phyloP scores from a whole-genome alignment of 2,329 filamentous ascomycete genomes.

The Pseudogymnoascus sp. region DNA sequence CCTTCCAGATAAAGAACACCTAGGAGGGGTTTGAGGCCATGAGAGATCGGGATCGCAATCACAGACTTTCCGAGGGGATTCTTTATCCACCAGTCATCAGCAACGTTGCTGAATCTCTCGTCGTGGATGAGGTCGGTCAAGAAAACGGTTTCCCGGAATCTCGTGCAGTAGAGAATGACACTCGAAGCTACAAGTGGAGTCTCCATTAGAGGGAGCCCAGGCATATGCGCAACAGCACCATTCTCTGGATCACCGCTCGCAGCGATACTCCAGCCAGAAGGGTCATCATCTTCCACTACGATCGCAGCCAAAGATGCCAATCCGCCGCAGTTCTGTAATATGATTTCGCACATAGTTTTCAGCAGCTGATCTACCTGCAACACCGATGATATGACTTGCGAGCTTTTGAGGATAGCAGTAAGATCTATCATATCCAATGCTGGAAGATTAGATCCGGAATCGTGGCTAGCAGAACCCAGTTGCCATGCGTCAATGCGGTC shows the following conservation, averaged over 20 bases:
- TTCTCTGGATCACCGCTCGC: constrained; percentile 64
- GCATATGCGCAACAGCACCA: constrained; percentile 57
- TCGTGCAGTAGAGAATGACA: constrained; percentile 66
- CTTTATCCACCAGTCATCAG: constrained; percentile 55
- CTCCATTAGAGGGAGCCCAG: constrained; percentile 54
- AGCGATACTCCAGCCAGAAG: constrained; percentile 55
- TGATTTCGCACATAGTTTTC: constrained; percentile 74
- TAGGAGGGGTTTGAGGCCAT: constrained; percentile 60
- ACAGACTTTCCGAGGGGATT: constrained; percentile 65
- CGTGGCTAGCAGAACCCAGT: constrained; percentile 46
- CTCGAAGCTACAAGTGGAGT: constrained; percentile 67
- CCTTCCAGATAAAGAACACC: constrained; percentile 71
- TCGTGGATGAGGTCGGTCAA: constrained; percentile 65
- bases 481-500: constrained; percentile 56
- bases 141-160: constrained; percentile 68
- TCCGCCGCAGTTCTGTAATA: constrained; percentile 66
- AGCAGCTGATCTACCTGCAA: constrained; percentile 66
- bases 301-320: constrained; percentile 65
- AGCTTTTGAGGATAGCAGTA: constrained; percentile 68
- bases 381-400: constrained; percentile 72
- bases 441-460: constrained; percentile 55
- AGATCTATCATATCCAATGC: constrained; percentile 77
- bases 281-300: constrained; percentile 58
- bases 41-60: constrained; percentile 71
- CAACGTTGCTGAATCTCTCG: constrained; percentile 70